Evolutionary conservation across 805 yeast species (phyloP).

Genomic region (Kurtzmaniella fragi): DNA sequence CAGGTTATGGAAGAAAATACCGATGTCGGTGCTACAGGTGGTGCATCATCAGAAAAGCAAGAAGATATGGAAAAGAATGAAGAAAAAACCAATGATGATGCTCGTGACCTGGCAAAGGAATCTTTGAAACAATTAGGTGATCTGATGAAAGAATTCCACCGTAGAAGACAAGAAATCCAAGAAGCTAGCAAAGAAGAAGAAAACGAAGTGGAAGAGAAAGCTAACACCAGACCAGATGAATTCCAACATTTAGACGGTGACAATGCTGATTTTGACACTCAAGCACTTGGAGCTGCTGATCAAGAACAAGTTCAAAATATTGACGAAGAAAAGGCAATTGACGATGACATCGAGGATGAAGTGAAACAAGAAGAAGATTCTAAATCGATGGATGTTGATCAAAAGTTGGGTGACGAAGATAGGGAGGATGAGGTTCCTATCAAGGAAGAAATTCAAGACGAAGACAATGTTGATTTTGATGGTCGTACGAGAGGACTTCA

Average conservation of each 20-base stretch:
- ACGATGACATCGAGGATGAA: conserved; percentile 48
- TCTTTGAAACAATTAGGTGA: conserved; percentile 88
- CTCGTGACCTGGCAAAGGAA: conserved; percentile 66
- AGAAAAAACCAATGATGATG: conserved; percentile 41
- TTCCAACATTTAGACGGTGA: conserved; percentile 81
- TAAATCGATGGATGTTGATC: conserved; percentile 5
- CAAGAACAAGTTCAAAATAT: conserved; percentile 73
- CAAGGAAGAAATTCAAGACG: conserved; percentile 20
- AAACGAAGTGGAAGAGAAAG: conserved; percentile 42
- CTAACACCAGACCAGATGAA: conserved; percentile 74
- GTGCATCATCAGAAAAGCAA: conserved; percentile 34
- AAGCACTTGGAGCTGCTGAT: conserved; percentile 88
- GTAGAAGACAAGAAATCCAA: conserved; percentile 81
- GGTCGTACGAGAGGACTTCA: conserved; percentile 40
- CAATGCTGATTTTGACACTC: conserved; percentile 73
- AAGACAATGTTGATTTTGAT: conserved; percentile 41
- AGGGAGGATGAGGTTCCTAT: conserved; percentile 22
- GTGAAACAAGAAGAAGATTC: conserved; percentile 15
- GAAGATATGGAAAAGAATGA: conserved; percentile 36
- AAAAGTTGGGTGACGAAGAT: conserved; percentile 22
- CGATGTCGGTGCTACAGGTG: conserved; percentile 65
- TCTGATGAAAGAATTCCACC: conserved; percentile 84
- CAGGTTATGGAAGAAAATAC: conserved; percentile 54
- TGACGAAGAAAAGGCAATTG: conserved; percentile 78
- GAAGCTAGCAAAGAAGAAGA: conserved; percentile 53